phyloP scores from a whole-genome alignment of 345 rosid species.

The Atalantia buxifolia region DNA sequence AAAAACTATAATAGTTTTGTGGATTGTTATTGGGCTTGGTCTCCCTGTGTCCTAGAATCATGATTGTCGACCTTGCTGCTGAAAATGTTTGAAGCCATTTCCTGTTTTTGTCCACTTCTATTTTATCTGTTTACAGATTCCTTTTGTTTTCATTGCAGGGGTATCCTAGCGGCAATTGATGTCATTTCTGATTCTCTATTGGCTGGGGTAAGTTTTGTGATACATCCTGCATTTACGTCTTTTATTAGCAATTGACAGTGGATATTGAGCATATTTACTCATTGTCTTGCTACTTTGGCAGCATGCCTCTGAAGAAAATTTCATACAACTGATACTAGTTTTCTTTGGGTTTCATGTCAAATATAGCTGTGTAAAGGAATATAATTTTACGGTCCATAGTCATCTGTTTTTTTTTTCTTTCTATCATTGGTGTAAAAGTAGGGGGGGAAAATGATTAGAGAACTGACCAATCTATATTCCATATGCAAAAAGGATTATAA shows the following conservation, averaged over 20 bases:
- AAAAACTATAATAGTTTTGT: neutral
- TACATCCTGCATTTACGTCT: neutral
- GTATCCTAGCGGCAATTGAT: slow-evolving; percentile 93
- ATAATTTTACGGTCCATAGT: neutral
- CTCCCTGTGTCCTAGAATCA: neutral
- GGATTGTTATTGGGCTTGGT: neutral
- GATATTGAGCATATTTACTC: neutral
- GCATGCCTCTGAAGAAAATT: neutral
- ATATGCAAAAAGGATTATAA: neutral
- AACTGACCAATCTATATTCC: neutral
- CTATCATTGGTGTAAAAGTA: neutral
- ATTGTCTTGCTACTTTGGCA: neutral
- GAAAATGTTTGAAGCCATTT: neutral
- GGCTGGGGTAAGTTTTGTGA: slow-evolving; percentile 70
- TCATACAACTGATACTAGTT: neutral
- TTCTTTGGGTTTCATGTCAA: neutral
- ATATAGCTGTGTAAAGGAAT: neutral
- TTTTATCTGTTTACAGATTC: neutral
- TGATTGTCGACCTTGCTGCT: neutral
- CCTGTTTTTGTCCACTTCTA: too few species aligned
- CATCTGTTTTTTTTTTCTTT: neutral
- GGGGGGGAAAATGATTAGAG: neutral
- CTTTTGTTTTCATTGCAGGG: slow-evolving; percentile 45
- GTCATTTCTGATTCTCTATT: slow-evolving; percentile 59
- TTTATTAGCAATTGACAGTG: neutral